A percentile compares a stretch with the other conserved stretches of the same genome.
phyloP scores from a whole-genome alignment of 2,329 filamentous ascomycete genomes.

The Colletotrichum sp. region DNA sequence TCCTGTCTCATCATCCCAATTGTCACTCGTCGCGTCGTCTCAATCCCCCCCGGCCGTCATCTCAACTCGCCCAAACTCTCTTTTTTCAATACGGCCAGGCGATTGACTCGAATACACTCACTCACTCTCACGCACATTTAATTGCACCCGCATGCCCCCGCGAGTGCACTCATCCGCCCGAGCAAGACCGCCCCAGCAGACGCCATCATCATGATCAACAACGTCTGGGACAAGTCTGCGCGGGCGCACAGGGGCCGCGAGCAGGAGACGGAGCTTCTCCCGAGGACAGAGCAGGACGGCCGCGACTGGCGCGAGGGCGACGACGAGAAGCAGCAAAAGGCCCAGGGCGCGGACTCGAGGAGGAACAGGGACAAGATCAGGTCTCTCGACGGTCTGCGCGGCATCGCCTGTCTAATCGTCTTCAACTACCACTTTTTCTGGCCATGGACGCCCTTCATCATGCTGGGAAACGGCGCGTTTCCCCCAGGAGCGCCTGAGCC shows the following conservation, averaged over 20 bases:
- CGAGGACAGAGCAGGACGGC: neutral
- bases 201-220: neutral
- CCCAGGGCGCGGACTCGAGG: neutral
- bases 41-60: neutral
- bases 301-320: slow-evolving; percentile 12
- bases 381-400: slow-evolving; percentile 45
- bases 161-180: neutral
- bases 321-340: slow-evolving; percentile 5
- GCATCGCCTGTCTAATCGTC: slow-evolving; percentile 45
- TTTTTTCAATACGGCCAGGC: neutral
- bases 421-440: slow-evolving; percentile 49
- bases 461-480: slow-evolving; percentile 44
- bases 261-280: neutral
- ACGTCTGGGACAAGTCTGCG: slow-evolving; percentile 12
- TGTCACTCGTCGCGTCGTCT: neutral
- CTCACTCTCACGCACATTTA: neutral
- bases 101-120: neutral
- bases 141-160: neutral
- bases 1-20: neutral
- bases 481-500: slow-evolving; percentile 39
- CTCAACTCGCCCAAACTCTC: neutral
- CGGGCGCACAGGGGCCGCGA: neutral
- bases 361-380: slow-evolving; percentile 37
- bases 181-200: neutral
- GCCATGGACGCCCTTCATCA: slow-evolving; percentile 44